Conservation (phyloP, 2,329 filamentous ascomycete genomes). For the Cryphonectria japonica region DNA sequence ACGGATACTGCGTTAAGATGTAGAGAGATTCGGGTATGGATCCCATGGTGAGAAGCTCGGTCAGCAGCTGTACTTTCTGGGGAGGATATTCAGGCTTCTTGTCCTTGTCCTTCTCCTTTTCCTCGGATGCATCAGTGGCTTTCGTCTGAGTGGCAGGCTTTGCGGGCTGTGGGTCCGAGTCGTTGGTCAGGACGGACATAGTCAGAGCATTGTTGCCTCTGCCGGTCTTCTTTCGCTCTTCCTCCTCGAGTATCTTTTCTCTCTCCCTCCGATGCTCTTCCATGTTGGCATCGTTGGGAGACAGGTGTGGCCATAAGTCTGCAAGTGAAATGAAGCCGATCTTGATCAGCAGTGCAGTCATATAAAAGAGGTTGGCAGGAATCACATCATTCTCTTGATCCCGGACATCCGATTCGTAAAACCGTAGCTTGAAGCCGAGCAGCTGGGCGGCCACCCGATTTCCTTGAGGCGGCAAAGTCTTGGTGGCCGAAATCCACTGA, state of each 20-base stretch:
- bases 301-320: constrained; percentile 91
- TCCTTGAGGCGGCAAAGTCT: constrained; percentile 79
- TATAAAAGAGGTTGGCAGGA: constrained; percentile 89
- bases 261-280: constrained; percentile 70
- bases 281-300: constrained; percentile 85
- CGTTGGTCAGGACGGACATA: constrained; percentile 84
- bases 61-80: constrained; percentile 85
- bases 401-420: constrained; percentile 82
- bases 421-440: constrained; percentile 94
- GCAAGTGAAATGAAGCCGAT: constrained; percentile 92
- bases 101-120: constrained; percentile 8
- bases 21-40: constrained; percentile 92
- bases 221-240: constrained; percentile 73
- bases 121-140: constrained; percentile 52
- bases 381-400: constrained; percentile 71
- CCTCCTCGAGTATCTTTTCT: constrained; percentile 76
- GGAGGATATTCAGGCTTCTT: constrained; percentile 49
- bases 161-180: constrained; percentile 54
- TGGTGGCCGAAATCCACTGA: constrained; percentile 80
- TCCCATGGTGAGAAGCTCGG: constrained; percentile 85
- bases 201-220: constrained; percentile 81
- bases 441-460: constrained; percentile 93
- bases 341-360: constrained; percentile 92
- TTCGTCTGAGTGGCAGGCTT: constrained; percentile 60
- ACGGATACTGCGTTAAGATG: constrained; percentile 84